Evolutionary conservation across 73 alveolate genomes (phyloP).

Genomic region (Tetrahymena elliotti): DNA sequence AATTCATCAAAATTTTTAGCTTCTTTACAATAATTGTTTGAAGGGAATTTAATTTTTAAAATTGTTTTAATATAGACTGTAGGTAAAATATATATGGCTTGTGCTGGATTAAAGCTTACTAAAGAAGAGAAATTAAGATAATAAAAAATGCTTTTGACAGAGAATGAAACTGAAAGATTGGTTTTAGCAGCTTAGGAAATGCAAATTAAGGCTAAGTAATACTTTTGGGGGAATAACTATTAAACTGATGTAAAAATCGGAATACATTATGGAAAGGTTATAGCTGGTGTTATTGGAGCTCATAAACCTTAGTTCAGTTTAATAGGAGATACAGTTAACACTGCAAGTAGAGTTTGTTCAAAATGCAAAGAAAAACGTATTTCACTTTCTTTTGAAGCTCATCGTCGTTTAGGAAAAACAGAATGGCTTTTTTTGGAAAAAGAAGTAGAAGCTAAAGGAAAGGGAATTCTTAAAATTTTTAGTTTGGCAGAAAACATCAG

Average conservation of each 20-base stretch:
- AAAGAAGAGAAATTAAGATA: conserved; percentile 20
- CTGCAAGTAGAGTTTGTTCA: conserved; percentile 6
- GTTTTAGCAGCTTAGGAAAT: conserved; percentile 28
- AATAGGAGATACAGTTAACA: conserved; percentile 18
- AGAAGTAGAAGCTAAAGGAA: conserved; percentile 49
- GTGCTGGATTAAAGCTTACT: conserved; percentile 62
- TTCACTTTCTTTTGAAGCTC: neutral
- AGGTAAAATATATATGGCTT: conserved; percentile 81
- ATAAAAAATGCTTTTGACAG: neutral
- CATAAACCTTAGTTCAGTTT: conserved; percentile 1
- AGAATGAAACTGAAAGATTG: conserved; percentile 29
- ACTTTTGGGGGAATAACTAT: conserved; percentile 14
- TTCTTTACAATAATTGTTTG: no score
- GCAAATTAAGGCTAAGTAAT: neutral
- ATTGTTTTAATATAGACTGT: no score
- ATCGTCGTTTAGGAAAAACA: neutral
- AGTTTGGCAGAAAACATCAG: neutral
- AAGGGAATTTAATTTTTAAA: no score
- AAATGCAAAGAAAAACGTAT: neutral
- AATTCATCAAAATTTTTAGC: no score
- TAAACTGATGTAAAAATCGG: conserved; percentile 2
- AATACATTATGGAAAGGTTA: conserved; percentile 2
- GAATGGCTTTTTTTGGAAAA: conserved; percentile 8
- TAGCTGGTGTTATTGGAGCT: conserved; percentile 21
- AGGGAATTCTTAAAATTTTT: conserved; percentile 45